phyloP scores from a whole-genome alignment of 1,284 basidiomycete genomes.

The Malassezia cuniculi region DNA sequence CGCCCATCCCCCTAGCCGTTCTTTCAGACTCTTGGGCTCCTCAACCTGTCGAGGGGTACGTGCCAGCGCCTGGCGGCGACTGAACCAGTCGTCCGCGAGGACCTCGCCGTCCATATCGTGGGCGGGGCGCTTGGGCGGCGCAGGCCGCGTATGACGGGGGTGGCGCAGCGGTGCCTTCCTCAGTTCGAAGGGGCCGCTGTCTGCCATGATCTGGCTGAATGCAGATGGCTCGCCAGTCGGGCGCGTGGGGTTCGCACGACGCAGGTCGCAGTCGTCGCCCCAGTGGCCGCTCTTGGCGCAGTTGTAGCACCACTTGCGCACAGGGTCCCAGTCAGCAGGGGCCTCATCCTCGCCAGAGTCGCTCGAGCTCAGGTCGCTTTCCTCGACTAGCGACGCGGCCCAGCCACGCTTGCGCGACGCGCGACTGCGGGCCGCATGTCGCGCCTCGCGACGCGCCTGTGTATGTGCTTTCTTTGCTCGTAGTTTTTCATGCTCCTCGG shows the following conservation, averaged over 20 bases:
- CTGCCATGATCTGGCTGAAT: conserved; percentile 59
- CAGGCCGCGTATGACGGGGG: neutral
- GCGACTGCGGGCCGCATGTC: conserved; percentile 1
- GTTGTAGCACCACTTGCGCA: conserved; percentile 66
- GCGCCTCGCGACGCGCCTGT: conserved; percentile 1
- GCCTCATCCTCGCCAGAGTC: conserved; percentile 12
- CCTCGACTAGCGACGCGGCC: conserved; percentile 8
- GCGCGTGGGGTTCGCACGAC: conserved; percentile 50
- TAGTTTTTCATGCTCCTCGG: conserved; percentile 49
- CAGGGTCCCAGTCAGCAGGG: conserved; percentile 17
- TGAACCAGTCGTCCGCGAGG: conserved; percentile 10
- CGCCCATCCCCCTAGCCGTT: no score
- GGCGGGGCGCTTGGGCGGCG: neutral
- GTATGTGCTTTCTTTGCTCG: conserved; percentile 16
- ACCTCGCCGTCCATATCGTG: conserved; percentile 1
- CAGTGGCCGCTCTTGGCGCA: conserved; percentile 67
- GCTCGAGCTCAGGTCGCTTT: conserved; percentile 10
- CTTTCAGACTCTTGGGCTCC: no score
- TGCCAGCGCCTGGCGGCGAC: conserved; percentile 7
- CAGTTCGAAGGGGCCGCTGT: conserved; percentile 61
- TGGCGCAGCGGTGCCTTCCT: neutral
- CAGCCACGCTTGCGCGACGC: conserved; percentile 4
- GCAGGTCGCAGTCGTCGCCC: conserved; percentile 67
- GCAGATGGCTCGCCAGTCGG: conserved; percentile 56
- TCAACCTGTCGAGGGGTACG: neutral